Base-by-base conservation (phyloP, 2,329 filamentous ascomycete genomes). In the Dothideomycetes sp. region DNA sequence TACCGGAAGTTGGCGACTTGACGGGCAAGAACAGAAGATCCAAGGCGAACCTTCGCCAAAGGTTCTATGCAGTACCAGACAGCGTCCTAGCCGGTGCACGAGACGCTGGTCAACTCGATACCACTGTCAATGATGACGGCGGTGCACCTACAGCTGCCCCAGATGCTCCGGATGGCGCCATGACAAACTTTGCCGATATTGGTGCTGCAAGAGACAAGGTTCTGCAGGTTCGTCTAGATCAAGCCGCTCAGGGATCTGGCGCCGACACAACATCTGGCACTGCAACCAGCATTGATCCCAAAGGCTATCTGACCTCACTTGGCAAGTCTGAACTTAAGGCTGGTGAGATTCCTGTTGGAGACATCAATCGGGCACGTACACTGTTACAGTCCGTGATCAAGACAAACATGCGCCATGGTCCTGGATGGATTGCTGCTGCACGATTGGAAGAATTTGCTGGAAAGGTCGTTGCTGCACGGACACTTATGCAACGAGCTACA, bases 131-230 rank as follows among this genome's bases (percentile, higher is more conserved):
- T 31, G 86, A 93, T 25, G 88, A 94, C 46, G 82, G 52, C 24
- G 53, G 54, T 50, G 53, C 53, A n/a, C 61, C 65, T 2, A 64
- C 67, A 9, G 67, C 62, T 15, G 53, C 57, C 2, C 41, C 45
- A 4, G 65, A 70, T 33, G 64, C 61, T 19, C 51, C 54, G 15
- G 87, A 94, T 54, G 88, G 89, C 2, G 94, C 87, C 1, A 91
- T 94, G 76, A 98, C 89, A 9, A 95, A 98, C 59, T 98, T 98
- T 59, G 89, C 89, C 31, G 84, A 94, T 61, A 96, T 98, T 48
- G 91, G 93, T 63, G 87, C 88, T 31, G 93, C 91, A 15, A 80
- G 91, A 65, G 86, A 95, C 67, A 95, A 94, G 63, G 91, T 95
- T 28, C 73, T 98, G 39, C 83, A 94, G 59, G 89, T 93, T n/a